Conservation (phyloP, 2,329 filamentous ascomycete genomes). For the Grosmannia clavigera region DNA sequence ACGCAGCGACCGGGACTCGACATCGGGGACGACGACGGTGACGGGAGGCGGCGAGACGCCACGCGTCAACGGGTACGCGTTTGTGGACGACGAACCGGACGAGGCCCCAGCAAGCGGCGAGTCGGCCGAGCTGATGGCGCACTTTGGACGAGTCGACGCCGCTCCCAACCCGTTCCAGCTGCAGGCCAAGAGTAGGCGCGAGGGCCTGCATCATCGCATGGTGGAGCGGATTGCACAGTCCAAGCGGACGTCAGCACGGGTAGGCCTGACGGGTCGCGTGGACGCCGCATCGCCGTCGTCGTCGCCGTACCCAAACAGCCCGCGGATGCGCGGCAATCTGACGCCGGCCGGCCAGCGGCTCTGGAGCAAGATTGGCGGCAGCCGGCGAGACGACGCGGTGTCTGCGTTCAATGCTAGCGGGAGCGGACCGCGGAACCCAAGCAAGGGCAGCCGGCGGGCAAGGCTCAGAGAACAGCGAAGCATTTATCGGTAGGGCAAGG, state of each 20-base stretch:
- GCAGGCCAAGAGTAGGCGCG: slow-evolving; percentile 59
- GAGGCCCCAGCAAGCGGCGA: slow-evolving; percentile 21
- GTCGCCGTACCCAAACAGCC: slow-evolving; percentile 54
- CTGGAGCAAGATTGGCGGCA: slow-evolving; percentile 46
- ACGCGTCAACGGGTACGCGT: slow-evolving; percentile 83
- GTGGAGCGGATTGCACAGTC: slow-evolving; percentile 68
- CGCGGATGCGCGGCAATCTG: slow-evolving; percentile 41
- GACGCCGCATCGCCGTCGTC: slow-evolving; percentile 28
- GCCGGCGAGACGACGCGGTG: slow-evolving; percentile 13
- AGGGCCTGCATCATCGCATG: slow-evolving; percentile 74
- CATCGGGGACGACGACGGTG: slow-evolving; percentile 1
- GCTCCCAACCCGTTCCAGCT: slow-evolving; percentile 72
- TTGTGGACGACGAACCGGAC: slow-evolving; percentile 71
- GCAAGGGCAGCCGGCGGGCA: slow-evolving; percentile 10
- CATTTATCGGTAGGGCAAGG: neutral
- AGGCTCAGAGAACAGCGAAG: slow-evolving; percentile 6
- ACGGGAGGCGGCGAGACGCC: slow-evolving; percentile 62
- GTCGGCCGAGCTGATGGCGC: slow-evolving; percentile 27
- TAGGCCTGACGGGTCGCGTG: slow-evolving; percentile 47
- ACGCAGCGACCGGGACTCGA: slow-evolving; percentile 47
- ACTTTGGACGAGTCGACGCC: slow-evolving; percentile 47
- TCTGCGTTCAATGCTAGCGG: slow-evolving; percentile 7
- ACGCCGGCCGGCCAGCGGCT: slow-evolving; percentile 65
- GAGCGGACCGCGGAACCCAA: neutral
- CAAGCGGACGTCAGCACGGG: slow-evolving; percentile 49